phyloP scores from a whole-genome alignment of 139 green algal genomes.

The Astrephomene gubernaculifera region DNA sequence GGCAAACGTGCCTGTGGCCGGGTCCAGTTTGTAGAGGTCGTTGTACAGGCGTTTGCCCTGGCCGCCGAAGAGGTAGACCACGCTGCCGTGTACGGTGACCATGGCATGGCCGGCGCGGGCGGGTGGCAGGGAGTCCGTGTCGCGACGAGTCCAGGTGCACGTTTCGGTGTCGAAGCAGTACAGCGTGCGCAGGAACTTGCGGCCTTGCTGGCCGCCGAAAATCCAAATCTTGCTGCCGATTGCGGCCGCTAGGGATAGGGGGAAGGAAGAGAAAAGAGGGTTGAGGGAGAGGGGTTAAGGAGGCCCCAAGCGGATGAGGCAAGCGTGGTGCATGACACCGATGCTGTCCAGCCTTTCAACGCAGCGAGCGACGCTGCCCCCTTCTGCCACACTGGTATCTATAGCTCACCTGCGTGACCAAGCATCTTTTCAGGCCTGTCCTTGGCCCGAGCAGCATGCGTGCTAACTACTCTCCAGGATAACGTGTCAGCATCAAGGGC shows the following conservation, averaged over 20 bases:
- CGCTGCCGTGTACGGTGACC: slow-evolving; percentile 40
- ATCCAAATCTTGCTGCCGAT: slow-evolving; percentile 51
- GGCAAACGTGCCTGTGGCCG: slow-evolving; percentile 17
- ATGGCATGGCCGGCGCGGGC: slow-evolving; percentile 47
- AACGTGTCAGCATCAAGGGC: slow-evolving; percentile 51
- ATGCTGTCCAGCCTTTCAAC: neutral
- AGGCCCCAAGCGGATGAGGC: neutral
- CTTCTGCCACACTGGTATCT: neutral
- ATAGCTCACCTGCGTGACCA: slow-evolving; percentile 44
- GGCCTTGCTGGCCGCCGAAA: slow-evolving; percentile 62
- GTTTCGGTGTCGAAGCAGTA: slow-evolving; percentile 56
- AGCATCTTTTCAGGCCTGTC: slow-evolving; percentile 60
- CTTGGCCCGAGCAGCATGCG: slow-evolving; percentile 34
- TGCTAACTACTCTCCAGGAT: slow-evolving; percentile 42
- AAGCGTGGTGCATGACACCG: neutral
- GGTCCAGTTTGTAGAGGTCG: slow-evolving; percentile 59
- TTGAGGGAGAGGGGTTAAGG: neutral
- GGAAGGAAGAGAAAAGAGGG: neutral
- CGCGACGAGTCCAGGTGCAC: slow-evolving; percentile 41
- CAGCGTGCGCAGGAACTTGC: slow-evolving; percentile 58
- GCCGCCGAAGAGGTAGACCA: slow-evolving; percentile 64
- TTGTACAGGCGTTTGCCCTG: slow-evolving; percentile 67
- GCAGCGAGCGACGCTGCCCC: no score
- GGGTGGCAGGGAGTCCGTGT: slow-evolving; percentile 18
- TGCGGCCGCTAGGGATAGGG: neutral